Conservation (phyloP, 2,329 filamentous ascomycete species). For the Parastagonospora avenae region DNA sequence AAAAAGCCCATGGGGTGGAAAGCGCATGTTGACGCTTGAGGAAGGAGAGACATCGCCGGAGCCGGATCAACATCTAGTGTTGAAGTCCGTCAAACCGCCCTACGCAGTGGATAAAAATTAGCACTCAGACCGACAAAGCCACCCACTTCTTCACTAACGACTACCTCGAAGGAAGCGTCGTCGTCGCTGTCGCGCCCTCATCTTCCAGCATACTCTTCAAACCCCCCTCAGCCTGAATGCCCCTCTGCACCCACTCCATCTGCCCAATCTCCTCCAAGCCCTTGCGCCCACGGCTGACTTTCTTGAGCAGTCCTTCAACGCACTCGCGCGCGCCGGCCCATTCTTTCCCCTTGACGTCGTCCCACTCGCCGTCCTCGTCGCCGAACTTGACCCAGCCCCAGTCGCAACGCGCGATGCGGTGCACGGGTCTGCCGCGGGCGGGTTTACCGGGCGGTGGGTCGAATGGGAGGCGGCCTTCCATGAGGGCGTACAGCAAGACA, state of each 20-base stretch:
- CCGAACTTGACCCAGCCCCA: slow-evolving; percentile 93
- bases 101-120: too few species aligned
- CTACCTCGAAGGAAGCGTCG: slow-evolving; percentile 26
- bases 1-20: too few species aligned
- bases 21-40: too few species aligned
- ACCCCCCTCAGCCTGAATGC: slow-evolving; percentile 69
- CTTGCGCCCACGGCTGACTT: slow-evolving; percentile 77
- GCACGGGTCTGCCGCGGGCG: slow-evolving; percentile 77
- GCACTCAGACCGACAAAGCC: too few species aligned
- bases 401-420: slow-evolving; percentile 93
- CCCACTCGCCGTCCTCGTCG: slow-evolving; percentile 85
- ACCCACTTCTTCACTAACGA: slow-evolving; percentile 33
- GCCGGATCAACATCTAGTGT: too few species aligned
- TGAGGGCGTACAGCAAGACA: slow-evolving; percentile 87
- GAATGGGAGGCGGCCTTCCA: slow-evolving; percentile 92
- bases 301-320: slow-evolving; percentile 82
- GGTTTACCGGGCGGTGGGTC: slow-evolving; percentile 84
- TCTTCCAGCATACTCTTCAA: slow-evolving; percentile 60
- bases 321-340: slow-evolving; percentile 78
- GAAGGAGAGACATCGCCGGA: too few species aligned
- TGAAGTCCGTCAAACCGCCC: too few species aligned
- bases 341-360: slow-evolving; percentile 67
- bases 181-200: slow-evolving; percentile 26
- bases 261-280: slow-evolving; percentile 73
- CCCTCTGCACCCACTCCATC: slow-evolving; percentile 76